phyloP scores from a whole-genome alignment of 2,329 filamentous ascomycete species.

The Amphichorda felina region DNA sequence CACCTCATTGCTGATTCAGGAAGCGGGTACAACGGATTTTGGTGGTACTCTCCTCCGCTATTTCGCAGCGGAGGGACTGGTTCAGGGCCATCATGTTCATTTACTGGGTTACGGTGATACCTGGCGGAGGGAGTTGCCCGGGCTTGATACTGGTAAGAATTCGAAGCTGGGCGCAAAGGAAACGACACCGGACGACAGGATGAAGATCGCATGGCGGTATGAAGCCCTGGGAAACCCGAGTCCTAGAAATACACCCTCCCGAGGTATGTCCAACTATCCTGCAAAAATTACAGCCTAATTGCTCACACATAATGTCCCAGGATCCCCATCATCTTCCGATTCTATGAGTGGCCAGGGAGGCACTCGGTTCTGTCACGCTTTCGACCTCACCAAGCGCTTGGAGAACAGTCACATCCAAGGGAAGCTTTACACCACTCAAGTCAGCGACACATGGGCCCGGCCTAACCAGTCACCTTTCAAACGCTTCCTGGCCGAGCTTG shows the following conservation, averaged over 20 bases:
- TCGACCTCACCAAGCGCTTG: slow-evolving; percentile 59
- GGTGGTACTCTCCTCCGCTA: slow-evolving; percentile 73
- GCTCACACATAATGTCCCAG: background rate
- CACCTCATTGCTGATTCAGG: slow-evolving; percentile 68
- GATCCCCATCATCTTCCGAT: background rate
- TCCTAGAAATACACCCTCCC: slow-evolving; percentile 48
- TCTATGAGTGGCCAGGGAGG: background rate
- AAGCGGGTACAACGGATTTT: slow-evolving; percentile 91
- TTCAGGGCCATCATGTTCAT: slow-evolving; percentile 84
- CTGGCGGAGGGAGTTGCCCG: slow-evolving; percentile 79
- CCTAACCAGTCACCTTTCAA: slow-evolving; percentile 32
- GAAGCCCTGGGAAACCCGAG: slow-evolving; percentile 64
- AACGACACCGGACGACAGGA: slow-evolving; percentile 50
- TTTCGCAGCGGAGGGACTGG: slow-evolving; percentile 84
- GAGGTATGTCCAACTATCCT: slow-evolving; percentile 48
- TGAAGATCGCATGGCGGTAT: slow-evolving; percentile 99
- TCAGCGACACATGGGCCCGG: slow-evolving; percentile 20
- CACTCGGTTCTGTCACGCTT: slow-evolving; percentile 55
- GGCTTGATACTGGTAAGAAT: slow-evolving; percentile 34
- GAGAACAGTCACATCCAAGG: slow-evolving; percentile 34
- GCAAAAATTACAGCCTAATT: background rate
- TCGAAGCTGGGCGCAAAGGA: slow-evolving; percentile 28
- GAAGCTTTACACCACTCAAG: slow-evolving; percentile 35
- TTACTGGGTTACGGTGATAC: slow-evolving; percentile 67
- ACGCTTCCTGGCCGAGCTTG: slow-evolving; percentile 48